Conservation (phyloP, 2,329 filamentous ascomycete species). For the Cladosporium sp. region DNA sequence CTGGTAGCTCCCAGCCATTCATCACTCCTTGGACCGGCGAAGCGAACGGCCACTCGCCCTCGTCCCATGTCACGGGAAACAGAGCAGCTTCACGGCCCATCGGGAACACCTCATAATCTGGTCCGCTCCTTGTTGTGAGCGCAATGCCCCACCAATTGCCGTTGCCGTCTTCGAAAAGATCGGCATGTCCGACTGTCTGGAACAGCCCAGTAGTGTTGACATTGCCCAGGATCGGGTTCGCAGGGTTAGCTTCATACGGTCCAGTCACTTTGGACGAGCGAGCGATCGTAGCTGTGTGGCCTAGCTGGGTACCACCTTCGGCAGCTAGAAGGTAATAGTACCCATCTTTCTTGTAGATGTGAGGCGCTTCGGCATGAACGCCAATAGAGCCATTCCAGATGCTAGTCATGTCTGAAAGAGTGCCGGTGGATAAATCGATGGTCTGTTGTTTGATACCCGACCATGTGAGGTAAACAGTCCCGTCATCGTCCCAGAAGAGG, state of each 20-base stretch:
- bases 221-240: conserved; percentile 34
- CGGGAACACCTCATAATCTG: conserved; percentile 41
- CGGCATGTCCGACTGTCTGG: conserved; percentile 60
- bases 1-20: conserved; percentile 47
- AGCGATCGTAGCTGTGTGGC: conserved; percentile 43
- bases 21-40: conserved; percentile 49
- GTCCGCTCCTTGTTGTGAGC: conserved; percentile 50
- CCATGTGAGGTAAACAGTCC: conserved; percentile 52
- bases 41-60: conserved; percentile 43
- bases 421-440: conserved; percentile 40
- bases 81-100: conserved; percentile 60
- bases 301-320: conserved; percentile 44
- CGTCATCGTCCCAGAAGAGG: conserved; percentile 58
- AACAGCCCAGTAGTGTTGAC: conserved; percentile 35
- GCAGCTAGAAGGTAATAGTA: conserved; percentile 43
- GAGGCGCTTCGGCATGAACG: conserved; percentile 40
- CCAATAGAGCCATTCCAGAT: conserved; percentile 44
- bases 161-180: conserved; percentile 55
- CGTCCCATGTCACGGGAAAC: conserved; percentile 52
- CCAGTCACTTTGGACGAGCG: conserved; percentile 42
- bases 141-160: conserved; percentile 58
- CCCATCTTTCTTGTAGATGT: conserved; percentile 42
- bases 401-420: conserved; percentile 27
- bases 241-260: conserved; percentile 29
- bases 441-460: conserved; percentile 38